Conservation (phyloP, 352 stramenopile genomes). For the Phytophthora fragariae region DNA sequence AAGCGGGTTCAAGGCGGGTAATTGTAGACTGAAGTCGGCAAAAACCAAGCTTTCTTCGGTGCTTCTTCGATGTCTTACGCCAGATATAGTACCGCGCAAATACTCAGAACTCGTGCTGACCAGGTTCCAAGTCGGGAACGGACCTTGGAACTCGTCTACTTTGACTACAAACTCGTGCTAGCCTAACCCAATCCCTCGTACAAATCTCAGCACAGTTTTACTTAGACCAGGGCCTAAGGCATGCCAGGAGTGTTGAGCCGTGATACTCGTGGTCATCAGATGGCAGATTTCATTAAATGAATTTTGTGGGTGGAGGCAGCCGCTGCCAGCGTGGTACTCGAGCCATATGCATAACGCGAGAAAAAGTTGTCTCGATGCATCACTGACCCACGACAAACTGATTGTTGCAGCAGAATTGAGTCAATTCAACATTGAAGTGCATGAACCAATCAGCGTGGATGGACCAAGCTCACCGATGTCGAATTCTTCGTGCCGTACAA, state of each 20-base stretch:
- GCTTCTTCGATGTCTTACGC: too few species aligned
- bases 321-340: background rate
- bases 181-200: background rate
- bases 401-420: background rate
- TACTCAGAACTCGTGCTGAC: background rate
- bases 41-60: too few species aligned
- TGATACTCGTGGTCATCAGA: background rate
- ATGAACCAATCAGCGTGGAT: background rate
- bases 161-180: background rate
- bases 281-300: background rate
- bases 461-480: too few species aligned
- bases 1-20: too few species aligned
- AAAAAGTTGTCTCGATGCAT: background rate
- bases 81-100: background rate
- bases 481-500: too few species aligned
- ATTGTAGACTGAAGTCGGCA: too few species aligned
- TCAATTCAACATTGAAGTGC: background rate
- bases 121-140: background rate
- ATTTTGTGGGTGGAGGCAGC: slow-evolving; percentile 3
- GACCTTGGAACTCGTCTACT: background rate
- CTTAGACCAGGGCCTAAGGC: background rate
- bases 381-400: too few species aligned
- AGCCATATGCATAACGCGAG: slow-evolving; percentile 1
- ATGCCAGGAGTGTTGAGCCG: too few species aligned
- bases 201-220: background rate